Percentiles rank a stretch among this genome's conserved stretches.
Evolutionary conservation across 306 rosid species (phyloP).

Genomic region (Begonia peltatifolia): DNA sequence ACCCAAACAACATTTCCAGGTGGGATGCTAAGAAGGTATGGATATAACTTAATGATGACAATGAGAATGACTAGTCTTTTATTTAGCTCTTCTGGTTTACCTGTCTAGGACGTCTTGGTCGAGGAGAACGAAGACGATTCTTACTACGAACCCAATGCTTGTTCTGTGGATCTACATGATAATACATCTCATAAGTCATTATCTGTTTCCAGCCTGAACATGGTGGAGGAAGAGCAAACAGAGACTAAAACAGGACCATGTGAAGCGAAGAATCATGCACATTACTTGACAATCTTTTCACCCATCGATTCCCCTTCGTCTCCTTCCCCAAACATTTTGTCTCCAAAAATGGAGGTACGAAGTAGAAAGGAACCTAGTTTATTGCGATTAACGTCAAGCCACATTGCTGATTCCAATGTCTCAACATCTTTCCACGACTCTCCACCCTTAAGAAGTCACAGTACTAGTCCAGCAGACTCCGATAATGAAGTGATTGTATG

Average conservation of each 20-base stretch:
- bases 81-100: conserved; percentile 7
- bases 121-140: conserved; percentile 50
- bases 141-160: conserved; percentile 39
- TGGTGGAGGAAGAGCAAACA: conserved; percentile 21
- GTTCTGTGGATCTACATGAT: conserved; percentile 23
- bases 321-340: conserved; percentile 19
- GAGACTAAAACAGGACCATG: conserved; percentile 17
- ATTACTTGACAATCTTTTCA: conserved; percentile 43
- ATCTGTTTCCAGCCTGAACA: conserved; percentile 21
- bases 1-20: conserved; percentile 24
- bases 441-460: conserved; percentile 35
- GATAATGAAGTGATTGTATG: conserved; percentile 49
- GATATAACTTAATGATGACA: no score
- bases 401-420: conserved; percentile 19
- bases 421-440: conserved; percentile 41
- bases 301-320: conserved; percentile 50
- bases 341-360: conserved; percentile 18
- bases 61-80: background rate
- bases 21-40: conserved; percentile 36
- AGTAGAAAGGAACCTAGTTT: conserved; percentile 24
- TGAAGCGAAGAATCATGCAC: conserved; percentile 26
- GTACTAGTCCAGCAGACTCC: conserved; percentile 37
- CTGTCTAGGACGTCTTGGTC: conserved; percentile 34
- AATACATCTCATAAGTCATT: conserved; percentile 13
- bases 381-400: conserved; percentile 42